Percentiles rank a stretch among this genome's conserved stretches.
Conservation (phyloP, 345 rosid genomes). For the Eucalyptus decipiens region DNA sequence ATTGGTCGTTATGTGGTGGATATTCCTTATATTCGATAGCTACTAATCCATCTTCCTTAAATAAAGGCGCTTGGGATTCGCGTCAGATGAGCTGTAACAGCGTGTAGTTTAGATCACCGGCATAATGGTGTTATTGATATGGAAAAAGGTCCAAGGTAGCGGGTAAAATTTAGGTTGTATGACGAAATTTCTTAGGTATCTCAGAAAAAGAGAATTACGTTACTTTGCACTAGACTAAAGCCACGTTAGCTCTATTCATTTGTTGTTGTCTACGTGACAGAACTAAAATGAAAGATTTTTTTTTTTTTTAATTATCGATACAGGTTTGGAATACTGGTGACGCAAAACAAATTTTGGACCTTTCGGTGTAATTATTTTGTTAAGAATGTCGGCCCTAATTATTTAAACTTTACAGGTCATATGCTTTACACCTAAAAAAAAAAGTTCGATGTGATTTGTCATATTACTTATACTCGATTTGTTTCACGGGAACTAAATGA, state of each 20-base stretch:
- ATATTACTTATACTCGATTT: neutral
- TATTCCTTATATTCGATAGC: no score
- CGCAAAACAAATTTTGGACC: neutral
- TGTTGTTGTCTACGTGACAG: neutral
- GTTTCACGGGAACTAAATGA: neutral
- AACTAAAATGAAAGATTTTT: no score
- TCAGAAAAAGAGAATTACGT: accelerated
- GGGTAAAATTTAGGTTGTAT: neutral
- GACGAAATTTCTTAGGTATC: neutral
- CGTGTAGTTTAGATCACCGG: neutral
- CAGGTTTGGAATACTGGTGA: neutral
- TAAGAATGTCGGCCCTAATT: neutral
- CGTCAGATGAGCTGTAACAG: no score
- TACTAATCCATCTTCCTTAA: no score
- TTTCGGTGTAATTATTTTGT: neutral
- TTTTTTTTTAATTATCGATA: neutral
- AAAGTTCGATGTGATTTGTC: neutral
- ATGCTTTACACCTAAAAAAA: neutral
- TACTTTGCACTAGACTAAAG: neutral
- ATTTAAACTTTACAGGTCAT: neutral
- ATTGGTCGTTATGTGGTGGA: no score
- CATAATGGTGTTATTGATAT: neutral
- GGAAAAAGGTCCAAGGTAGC: neutral
- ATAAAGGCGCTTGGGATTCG: no score
- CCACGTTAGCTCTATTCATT: neutral